These are phyloP conservation scores for Coemansia erecta DNA, from an alignment of 192 early-diverging fungal species.

Conservation along the genomic window DNA sequence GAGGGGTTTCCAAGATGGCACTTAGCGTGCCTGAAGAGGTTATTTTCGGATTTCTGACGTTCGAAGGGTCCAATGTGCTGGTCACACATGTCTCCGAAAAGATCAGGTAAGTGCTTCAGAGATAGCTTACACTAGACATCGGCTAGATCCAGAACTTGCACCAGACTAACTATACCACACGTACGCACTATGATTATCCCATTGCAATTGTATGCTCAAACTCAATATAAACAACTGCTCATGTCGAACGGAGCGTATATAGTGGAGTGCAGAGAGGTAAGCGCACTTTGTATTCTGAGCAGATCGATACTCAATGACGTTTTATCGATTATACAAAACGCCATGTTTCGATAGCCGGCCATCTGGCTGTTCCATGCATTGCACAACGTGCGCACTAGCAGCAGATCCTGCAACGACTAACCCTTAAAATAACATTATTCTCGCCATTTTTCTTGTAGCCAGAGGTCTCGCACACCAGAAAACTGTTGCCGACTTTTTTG, in stretches of 20 bases:
- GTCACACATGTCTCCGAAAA: conserved; percentile 50
- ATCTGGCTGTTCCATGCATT: too few relatives aligned
- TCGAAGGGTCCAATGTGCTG: conserved; percentile 45
- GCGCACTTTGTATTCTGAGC: not conserved
- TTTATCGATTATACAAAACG: not conserved
- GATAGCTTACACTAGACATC: too few relatives aligned
- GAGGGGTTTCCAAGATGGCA: conserved; percentile 41
- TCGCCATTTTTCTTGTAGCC: conserved; percentile 23
- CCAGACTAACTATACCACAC: not conserved
- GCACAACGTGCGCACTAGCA: too few relatives aligned
- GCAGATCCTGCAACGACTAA: too few relatives aligned
- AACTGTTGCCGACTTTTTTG: conserved; percentile 36
- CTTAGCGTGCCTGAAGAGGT: conserved; percentile 35
- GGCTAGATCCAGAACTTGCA: too few relatives aligned
- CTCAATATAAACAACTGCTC: not conserved
- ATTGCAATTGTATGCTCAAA: not conserved
- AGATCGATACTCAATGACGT: not conserved
- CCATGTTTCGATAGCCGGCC: too few relatives aligned
- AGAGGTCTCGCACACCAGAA: conserved; percentile 49
- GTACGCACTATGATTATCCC: not conserved
- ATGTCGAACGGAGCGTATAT: not conserved
- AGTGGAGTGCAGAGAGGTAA: conserved; percentile 9
- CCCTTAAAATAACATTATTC: too few relatives aligned
- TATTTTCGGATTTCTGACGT: conserved; percentile 37
- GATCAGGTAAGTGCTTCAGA: conserved; percentile 30